A percentile compares a stretch with the other conserved stretches of the same genome.
Evolutionary conservation across 2,329 filamentous ascomycete species (phyloP).

Genomic region (Neopestalotiopsis sp.): DNA sequence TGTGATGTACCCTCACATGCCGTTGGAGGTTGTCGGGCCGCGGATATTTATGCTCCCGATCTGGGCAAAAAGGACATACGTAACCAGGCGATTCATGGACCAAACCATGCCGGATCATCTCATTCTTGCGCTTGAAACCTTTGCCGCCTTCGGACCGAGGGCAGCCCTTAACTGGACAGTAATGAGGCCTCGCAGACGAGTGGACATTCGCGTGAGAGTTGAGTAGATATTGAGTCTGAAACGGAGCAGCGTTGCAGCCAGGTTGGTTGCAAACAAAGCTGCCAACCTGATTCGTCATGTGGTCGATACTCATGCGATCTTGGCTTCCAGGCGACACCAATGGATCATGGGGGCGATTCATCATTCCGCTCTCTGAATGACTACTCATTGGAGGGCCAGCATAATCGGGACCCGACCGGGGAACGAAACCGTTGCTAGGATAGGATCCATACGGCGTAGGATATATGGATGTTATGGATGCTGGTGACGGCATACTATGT

Average conservation of each 20-base stretch:
- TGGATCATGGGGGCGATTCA: conserved; percentile 43
- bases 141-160: conserved; percentile 68
- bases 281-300: conserved; percentile 56
- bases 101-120: conserved; percentile 78
- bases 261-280: conserved; percentile 62
- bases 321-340: conserved; percentile 46
- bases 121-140: conserved; percentile 75
- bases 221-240: conserved; percentile 77
- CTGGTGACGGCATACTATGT: too few relatives aligned
- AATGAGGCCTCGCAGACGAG: conserved; percentile 68
- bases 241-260: conserved; percentile 74
- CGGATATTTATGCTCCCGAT: conserved; percentile 92
- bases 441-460: conserved; percentile 43
- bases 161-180: conserved; percentile 67
- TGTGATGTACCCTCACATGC: conserved; percentile 91
- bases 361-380: conserved; percentile 44
- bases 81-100: conserved; percentile 96
- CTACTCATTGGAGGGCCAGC: conserved; percentile 37
- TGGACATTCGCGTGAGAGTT: conserved; percentile 81
- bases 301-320: conserved; percentile 62
- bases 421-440: conserved; percentile 31
- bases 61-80: conserved; percentile 93
- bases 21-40: conserved; percentile 94
- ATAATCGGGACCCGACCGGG: conserved; percentile 47
- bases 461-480: conserved; percentile 37